Percentiles rank a stretch among this genome's conserved stretches.
phyloP scores from a whole-genome alignment of 75 land plant species.

The Sequoiadendron giganteum region DNA sequence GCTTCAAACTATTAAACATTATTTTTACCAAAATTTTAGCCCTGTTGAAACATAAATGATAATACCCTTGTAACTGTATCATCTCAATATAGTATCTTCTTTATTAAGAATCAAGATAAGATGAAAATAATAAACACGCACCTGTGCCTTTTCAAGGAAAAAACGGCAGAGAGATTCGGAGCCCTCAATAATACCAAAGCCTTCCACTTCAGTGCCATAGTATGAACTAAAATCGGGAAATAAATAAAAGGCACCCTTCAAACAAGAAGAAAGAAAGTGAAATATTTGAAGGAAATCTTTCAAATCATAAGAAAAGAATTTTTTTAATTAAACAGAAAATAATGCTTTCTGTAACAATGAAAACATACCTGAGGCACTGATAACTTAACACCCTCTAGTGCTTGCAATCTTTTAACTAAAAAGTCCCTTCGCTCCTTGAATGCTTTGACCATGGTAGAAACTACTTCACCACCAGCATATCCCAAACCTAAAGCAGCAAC shows the following conservation, averaged over 20 bases:
- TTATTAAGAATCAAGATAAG: background rate
- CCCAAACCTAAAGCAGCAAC: constrained; percentile 91
- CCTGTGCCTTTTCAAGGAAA: constrained; percentile 85
- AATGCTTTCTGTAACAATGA: background rate
- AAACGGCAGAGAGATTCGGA: constrained; percentile 85
- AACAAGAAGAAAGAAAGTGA: background rate
- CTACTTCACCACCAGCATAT: constrained; percentile 88
- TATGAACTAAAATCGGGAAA: constrained; percentile 92
- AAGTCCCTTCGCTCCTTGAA: constrained; percentile 85
- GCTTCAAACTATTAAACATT: background rate
- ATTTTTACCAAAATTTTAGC: background rate
- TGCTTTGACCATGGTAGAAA: constrained; percentile 87
- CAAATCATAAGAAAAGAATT: background rate
- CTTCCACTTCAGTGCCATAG: constrained; percentile 81
- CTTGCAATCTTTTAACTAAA: constrained; percentile 66
- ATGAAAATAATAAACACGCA: constrained; percentile 21
- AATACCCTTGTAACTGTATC: background rate
- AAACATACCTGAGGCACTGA: constrained; percentile 82
- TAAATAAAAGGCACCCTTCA: constrained; percentile 97
- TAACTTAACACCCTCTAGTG: constrained; percentile 83
- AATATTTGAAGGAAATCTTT: background rate
- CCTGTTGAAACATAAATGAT: background rate
- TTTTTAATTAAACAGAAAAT: background rate
- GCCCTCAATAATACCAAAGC: constrained; percentile 76
- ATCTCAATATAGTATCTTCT: background rate